Base-by-base conservation (phyloP, 2,329 filamentous ascomycete species). In the Aspergillus fischeri region DNA sequence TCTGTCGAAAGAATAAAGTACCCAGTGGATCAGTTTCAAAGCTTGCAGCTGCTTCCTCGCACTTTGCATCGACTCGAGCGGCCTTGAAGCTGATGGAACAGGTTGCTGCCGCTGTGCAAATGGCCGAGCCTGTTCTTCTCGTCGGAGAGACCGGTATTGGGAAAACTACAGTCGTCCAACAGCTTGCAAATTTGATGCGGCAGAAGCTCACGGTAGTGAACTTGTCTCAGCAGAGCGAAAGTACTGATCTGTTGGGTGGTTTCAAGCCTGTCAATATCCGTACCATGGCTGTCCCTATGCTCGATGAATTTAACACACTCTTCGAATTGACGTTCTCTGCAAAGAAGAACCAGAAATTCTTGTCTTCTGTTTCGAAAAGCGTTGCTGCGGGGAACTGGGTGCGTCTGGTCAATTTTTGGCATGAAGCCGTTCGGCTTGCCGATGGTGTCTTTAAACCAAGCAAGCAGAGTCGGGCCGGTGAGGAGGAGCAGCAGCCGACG, bases 101-200 rank as follows among this genome's bases (percentile, higher is more conserved):
- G 70, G 89, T 97, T 55, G 86, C 90, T 1, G 87, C 91, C 41
- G 89, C 92, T 1, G 85, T 97, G 5, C 86, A 89, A 60, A 84
- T 92, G 66, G 84, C 85, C n/a, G 94, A 99, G 68, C 92, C 95
- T 3, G 84, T 96, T 1, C 78, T 99, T 20, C 84, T 99, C 28
- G 94, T 99, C n/a, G 94, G 94, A 70, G 94, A 99, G 77, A 99
- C 94, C 7, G 94, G 94, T 78, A 97, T 96, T 52, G 94, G 94
- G 67, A 99, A 99, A 76, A 99, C 94, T 0, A 96, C 94, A 0
- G 90, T 94, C 27, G 88, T 99, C 14, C 94, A 99, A 72, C 92
- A 97, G 70, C 80, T 99, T 55, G 92, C 94, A 0, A 87, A 89
- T 57, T 83, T 88, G 3, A 81, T 97, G 28, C 91, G 92, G 1